phyloP scores from a whole-genome alignment of 768 basidiomycete species.

The Glaciozyma martinii region DNA sequence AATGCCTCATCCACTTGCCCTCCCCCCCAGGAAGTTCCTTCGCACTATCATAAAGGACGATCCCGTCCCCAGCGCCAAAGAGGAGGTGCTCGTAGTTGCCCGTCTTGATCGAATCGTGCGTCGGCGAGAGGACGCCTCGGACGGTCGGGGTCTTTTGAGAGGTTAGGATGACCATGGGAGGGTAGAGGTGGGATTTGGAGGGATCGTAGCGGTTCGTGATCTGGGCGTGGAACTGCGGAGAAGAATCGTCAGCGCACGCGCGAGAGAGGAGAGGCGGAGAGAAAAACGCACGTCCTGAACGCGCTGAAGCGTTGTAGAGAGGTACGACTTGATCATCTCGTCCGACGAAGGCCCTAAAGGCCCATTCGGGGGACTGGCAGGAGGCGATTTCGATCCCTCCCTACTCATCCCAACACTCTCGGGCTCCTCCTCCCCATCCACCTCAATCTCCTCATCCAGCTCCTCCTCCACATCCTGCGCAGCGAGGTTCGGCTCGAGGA shows the following conservation, averaged over 20 bases:
- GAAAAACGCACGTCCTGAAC: constrained; percentile 6
- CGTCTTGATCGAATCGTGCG: background rate
- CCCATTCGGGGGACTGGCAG: background rate
- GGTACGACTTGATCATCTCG: constrained; percentile 6
- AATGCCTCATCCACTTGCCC: background rate
- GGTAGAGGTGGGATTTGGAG: constrained; percentile 20
- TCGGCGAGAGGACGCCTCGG: constrained; percentile 23
- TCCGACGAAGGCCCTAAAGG: background rate
- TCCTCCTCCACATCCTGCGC: background rate
- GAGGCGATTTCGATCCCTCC: background rate
- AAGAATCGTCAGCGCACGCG: background rate
- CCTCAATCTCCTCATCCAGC: background rate
- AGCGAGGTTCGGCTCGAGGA: background rate
- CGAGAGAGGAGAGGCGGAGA: background rate
- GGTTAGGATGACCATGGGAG: constrained; percentile 25
- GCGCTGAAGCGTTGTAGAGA: background rate
- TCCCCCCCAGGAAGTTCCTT: background rate
- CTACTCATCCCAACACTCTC: background rate
- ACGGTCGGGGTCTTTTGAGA: constrained; percentile 25
- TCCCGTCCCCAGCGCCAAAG: constrained; percentile 1
- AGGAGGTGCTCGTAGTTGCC: background rate
- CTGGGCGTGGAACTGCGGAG: constrained; percentile 22
- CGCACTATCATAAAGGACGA: background rate
- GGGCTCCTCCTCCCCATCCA: constrained; percentile 7
- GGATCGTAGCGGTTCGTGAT: constrained; percentile 23